These are phyloP conservation scores for Lichtheimia hyalospora DNA, from an alignment of 371 early-diverging fungal genomes.

Conservation along the genomic window DNA sequence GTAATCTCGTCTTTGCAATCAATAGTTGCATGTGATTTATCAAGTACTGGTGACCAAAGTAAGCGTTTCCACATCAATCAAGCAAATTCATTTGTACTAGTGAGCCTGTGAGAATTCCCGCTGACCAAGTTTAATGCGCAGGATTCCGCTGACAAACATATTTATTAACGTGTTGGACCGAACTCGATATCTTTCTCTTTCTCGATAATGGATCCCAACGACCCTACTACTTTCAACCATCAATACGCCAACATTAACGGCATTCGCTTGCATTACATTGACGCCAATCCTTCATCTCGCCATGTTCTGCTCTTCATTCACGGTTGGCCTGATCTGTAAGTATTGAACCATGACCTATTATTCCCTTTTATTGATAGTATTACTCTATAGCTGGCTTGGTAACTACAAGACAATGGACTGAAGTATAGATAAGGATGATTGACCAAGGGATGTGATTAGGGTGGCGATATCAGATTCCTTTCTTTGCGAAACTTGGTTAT, in stretches of 20 bases:
- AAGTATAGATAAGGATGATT: background rate
- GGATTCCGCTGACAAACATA: no score
- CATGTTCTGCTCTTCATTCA: constrained; percentile 61
- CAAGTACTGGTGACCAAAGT: no score
- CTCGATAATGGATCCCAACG: constrained; percentile 19
- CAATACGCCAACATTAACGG: constrained; percentile 40
- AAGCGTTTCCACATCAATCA: no score
- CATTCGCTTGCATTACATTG: constrained; percentile 64
- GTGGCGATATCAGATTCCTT: constrained; percentile 77
- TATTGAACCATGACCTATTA: background rate
- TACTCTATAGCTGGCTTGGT: background rate
- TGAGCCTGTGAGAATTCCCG: no score
- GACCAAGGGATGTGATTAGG: constrained; percentile 28
- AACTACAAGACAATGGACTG: background rate
- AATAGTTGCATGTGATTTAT: no score
- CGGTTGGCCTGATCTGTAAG: constrained; percentile 71
- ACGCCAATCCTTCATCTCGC: constrained; percentile 56
- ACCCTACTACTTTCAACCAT: constrained; percentile 46
- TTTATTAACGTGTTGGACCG: background rate
- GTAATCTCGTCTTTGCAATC: no score
- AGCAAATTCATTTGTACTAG: no score
- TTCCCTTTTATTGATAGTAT: background rate
- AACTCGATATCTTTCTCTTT: background rate
- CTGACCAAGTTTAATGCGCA: no score
- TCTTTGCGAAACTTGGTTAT: constrained; percentile 63